Conservation (phyloP, 495 filamentous ascomycete species). For the Collariella sp. region DNA sequence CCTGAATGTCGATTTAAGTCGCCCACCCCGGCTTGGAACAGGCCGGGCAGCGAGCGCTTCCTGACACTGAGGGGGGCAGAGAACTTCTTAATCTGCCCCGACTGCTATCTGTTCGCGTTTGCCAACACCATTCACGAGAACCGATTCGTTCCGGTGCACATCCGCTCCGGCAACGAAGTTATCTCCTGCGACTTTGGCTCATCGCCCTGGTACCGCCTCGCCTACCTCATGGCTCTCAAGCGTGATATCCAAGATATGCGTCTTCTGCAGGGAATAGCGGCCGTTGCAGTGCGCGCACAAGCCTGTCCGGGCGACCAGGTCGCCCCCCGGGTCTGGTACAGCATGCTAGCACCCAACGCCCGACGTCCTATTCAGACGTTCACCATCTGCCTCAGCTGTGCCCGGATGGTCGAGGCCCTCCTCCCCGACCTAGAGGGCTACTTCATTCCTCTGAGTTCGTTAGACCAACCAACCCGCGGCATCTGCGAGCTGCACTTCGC, state of each 20-base stretch:
- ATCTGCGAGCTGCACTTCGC: conserved; percentile 34
- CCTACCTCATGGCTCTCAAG: conserved; percentile 37
- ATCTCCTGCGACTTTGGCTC: conserved; percentile 39
- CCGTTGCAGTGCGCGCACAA: conserved; percentile 26
- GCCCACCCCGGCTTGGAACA: conserved; percentile 9
- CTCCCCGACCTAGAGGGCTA: conserved; percentile 36
- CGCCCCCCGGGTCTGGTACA: conserved; percentile 34
- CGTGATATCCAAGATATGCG: conserved; percentile 30
- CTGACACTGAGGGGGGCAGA: conserved; percentile 34
- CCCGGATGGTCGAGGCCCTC: conserved; percentile 32
- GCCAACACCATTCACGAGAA: conserved; percentile 31
- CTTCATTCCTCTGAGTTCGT: conserved; percentile 31
- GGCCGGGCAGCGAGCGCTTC: conserved; percentile 29
- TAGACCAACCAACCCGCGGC: conserved; percentile 27
- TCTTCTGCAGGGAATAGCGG: conserved; percentile 32
- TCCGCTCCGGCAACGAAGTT: conserved; percentile 28
- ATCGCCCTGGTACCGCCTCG: conserved; percentile 40
- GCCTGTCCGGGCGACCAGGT: conserved; percentile 29
- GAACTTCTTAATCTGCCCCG: conserved; percentile 40
- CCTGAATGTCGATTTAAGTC: conserved; percentile 32
- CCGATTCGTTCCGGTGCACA: conserved; percentile 29
- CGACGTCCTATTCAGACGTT: conserved; percentile 27
- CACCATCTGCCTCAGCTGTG: conserved; percentile 35
- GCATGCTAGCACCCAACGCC: conserved; percentile 32
- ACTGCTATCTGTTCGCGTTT: conserved; percentile 35